Evolutionary conservation across 352 stramenopile species (phyloP).

Genomic region (Porosira glacialis): DNA sequence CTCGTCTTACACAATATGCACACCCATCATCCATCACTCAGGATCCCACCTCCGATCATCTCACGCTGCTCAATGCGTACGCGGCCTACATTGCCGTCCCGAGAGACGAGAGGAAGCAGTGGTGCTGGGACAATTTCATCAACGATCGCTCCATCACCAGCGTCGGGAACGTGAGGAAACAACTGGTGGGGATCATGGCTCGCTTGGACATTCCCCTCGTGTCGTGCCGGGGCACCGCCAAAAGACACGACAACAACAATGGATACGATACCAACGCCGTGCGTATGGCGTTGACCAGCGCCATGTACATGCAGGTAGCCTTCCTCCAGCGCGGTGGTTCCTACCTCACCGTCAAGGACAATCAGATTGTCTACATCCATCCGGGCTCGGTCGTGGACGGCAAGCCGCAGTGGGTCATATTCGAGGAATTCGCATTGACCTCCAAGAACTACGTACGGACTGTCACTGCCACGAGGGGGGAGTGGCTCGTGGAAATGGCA

Average conservation of each 20-base stretch:
- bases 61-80: constrained; percentile 97
- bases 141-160: constrained; percentile 90
- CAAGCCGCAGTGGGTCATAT: constrained; percentile 94
- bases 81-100: constrained; percentile 90
- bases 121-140: constrained; percentile 98
- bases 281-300: constrained; percentile 85
- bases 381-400: constrained; percentile 92
- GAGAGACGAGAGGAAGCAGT: constrained; percentile 83
- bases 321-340: constrained; percentile 86
- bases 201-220: constrained; percentile 82
- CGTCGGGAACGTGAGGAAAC: constrained; percentile 91
- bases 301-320: constrained; percentile 98
- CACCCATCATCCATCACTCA: no score
- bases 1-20: no score
- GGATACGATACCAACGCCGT: constrained; percentile 68
- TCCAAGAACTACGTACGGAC: constrained; percentile 98
- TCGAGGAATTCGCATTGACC: constrained; percentile 99
- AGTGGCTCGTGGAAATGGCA: constrained; percentile 88
- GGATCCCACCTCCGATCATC: constrained; percentile 93
- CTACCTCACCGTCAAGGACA: constrained; percentile 99
- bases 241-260: no score
- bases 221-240: constrained; percentile 61
- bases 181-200: constrained; percentile 87
- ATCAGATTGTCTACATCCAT: constrained; percentile 97
- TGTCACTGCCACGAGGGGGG: constrained; percentile 89